These are phyloP conservation scores for Vigna unguiculata DNA, from an alignment of 306 rosid species.

Conservation along the genomic window DNA sequence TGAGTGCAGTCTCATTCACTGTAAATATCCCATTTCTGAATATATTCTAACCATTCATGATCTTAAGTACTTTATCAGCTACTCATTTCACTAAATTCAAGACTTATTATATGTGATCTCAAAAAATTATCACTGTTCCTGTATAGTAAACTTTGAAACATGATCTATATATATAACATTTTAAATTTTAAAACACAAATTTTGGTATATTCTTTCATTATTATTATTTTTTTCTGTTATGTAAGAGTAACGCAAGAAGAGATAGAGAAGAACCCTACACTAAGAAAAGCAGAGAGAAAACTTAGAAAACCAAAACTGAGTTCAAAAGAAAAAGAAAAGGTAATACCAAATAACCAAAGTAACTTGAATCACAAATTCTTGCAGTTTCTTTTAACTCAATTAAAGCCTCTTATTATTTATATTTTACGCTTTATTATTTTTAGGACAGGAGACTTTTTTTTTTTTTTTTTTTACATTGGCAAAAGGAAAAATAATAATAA, in stretches of 20 bases:
- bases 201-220: too few species aligned
- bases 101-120: too few species aligned
- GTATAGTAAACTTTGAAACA: too few species aligned
- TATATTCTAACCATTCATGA: too few species aligned
- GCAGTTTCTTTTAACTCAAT: slow-evolving; percentile 45
- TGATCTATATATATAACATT: too few species aligned
- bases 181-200: too few species aligned
- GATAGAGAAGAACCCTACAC: not conserved
- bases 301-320: not conserved
- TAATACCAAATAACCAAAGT: slow-evolving; percentile 31
- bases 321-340: slow-evolving; percentile 42
- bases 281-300: slow-evolving; percentile 5
- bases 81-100: too few species aligned
- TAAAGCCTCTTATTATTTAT: slow-evolving; percentile 47
- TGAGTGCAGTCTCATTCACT: not conserved
- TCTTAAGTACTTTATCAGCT: too few species aligned
- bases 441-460: slow-evolving; percentile 8
- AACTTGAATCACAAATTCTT: slow-evolving; percentile 44
- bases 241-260: not conserved
- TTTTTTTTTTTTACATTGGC: slow-evolving; percentile 30
- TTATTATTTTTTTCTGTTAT: not conserved
- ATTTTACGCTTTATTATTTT: slow-evolving; percentile 22
- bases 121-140: too few species aligned
- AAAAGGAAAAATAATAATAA: not conserved
- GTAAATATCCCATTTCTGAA: too few species aligned